phyloP scores from a whole-genome alignment of 2,329 filamentous ascomycete genomes.

The Fulvia fulva region DNA sequence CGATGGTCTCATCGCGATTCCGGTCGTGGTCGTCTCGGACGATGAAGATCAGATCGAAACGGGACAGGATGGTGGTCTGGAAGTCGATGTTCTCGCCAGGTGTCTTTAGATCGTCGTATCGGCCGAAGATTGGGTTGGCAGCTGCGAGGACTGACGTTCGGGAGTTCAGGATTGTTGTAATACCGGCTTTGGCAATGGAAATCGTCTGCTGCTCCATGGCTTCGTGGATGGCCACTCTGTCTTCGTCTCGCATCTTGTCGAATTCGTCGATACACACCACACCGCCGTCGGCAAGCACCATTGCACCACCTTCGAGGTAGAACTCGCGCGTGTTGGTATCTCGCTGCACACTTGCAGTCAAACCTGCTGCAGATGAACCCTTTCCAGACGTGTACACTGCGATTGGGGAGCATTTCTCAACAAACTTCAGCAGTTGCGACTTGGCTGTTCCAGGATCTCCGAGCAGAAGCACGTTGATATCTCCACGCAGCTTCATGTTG shows the following conservation, averaged over 20 bases:
- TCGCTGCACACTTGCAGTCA: conserved; percentile 93
- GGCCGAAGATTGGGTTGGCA: conserved; percentile 94
- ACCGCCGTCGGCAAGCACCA: conserved; percentile 95
- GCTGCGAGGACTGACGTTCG: conserved; percentile 92
- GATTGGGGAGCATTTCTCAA: conserved; percentile 92
- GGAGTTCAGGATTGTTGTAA: conserved; percentile 96
- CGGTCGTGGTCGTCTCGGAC: conserved; percentile 92
- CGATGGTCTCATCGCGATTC: conserved; percentile 85
- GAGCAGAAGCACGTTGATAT: conserved; percentile 94
- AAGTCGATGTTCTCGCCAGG: conserved; percentile 99
- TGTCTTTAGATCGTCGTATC: conserved; percentile 96
- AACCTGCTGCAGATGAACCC: conserved; percentile 92
- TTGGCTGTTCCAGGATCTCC: conserved; percentile 98
- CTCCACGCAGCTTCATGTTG: conserved; percentile 94
- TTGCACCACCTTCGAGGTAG: conserved; percentile 95
- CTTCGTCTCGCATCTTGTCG: conserved; percentile 99
- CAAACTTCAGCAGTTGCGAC: conserved; percentile 94
- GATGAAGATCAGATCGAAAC: conserved; percentile 99
- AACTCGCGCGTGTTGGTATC: conserved; percentile 91
- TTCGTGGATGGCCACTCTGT: conserved; percentile 96
- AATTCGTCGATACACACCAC: conserved; percentile 99
- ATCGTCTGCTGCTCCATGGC: conserved; percentile 99
- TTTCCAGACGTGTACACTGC: conserved; percentile 99
- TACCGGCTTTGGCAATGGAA: conserved; percentile 96
- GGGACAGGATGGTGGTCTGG: conserved; percentile 93